Evolutionary conservation across 768 basidiomycete genomes (phyloP).

Genomic region (Solioccasus polychromus): DNA sequence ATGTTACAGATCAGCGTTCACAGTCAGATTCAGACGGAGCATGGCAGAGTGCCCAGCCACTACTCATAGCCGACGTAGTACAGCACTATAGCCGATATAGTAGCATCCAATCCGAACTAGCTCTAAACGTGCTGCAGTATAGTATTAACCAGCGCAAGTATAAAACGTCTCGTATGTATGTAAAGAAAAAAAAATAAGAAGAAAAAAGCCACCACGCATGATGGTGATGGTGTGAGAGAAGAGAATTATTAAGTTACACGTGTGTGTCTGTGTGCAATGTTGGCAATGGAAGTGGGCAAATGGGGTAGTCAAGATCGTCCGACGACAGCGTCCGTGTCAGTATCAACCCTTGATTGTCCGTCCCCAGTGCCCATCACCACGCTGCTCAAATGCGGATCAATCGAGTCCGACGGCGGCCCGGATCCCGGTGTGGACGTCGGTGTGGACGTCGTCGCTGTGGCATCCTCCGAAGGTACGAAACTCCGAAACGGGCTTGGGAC

Average conservation of each 20-base stretch:
- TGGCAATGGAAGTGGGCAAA: background rate
- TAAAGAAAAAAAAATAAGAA: background rate
- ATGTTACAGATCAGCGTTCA: too few species aligned
- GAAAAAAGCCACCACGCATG: background rate
- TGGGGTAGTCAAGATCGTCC: conserved; percentile 20
- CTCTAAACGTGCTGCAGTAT: too few species aligned
- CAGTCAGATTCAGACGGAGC: too few species aligned
- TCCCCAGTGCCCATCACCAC: conserved; percentile 26
- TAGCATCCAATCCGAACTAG: too few species aligned
- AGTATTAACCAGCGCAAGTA: background rate
- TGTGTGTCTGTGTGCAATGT: conserved; percentile 14
- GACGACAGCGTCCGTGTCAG: conserved; percentile 24
- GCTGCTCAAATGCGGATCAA: conserved; percentile 30
- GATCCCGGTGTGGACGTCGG: conserved; percentile 35
- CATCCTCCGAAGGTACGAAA: conserved; percentile 27
- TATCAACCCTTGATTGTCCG: conserved; percentile 22
- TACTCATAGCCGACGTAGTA: too few species aligned
- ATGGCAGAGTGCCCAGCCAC: too few species aligned
- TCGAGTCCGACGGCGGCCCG: conserved; percentile 31
- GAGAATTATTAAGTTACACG: conserved; percentile 19
- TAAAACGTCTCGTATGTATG: conserved; percentile 1
- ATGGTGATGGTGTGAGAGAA: background rate
- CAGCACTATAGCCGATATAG: too few species aligned
- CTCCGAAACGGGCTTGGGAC: conserved; percentile 59
- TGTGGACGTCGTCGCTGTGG: conserved; percentile 32